Evolutionary conservation across 83 land plant species (phyloP), one percentile per base, ranked within the genome.

Genomic region (Thuja plicata): DNA sequence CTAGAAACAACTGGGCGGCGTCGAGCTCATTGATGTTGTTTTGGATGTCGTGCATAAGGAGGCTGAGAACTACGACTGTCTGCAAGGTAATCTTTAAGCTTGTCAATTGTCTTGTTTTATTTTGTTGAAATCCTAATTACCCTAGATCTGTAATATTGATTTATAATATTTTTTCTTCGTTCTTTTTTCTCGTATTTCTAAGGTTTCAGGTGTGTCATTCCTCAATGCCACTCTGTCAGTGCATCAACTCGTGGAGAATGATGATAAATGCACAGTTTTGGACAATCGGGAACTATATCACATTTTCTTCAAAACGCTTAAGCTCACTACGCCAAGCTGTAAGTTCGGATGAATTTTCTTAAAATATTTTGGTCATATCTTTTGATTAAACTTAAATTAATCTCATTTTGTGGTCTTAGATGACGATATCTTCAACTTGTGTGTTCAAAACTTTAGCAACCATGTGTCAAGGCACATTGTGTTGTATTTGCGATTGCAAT

Each of bases 11-110:
- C 85, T 93, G 93, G 94, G 93, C 93, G 94, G 94, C 15, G 94
- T 93, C 6, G 93, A 93, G 90, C 85, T 93, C 90, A 93, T 93
- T 34, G 94, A 93, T 82, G 38, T 92, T 3, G 94, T 93, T 21
- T 92, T 93, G 46, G 94, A 93, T 46, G 94, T 93, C 30, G 94
- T 93, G 50, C 81, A 93, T 30, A 93, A 93, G 87, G 94, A 93
- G 89, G 94, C 94, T 19, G 94, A 93, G 89, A 93, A 93, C 80
- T 93, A 93, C 40, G 94, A 93, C 88, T 93, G 94, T 89, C 71
- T 93, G 74, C 94, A 93, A 91, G 94, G 94, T 93, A 37, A 48
- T 12, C 27, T 66, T 8, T 8, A 8, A 8, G n/a, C 2, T 3
- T 0, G 5, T 8, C 4, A 24, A 10, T 76, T 76, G 12, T 34